Evolutionary conservation across 2,329 filamentous ascomycete species (phyloP).

Genomic region (Diaporthe sp.): DNA sequence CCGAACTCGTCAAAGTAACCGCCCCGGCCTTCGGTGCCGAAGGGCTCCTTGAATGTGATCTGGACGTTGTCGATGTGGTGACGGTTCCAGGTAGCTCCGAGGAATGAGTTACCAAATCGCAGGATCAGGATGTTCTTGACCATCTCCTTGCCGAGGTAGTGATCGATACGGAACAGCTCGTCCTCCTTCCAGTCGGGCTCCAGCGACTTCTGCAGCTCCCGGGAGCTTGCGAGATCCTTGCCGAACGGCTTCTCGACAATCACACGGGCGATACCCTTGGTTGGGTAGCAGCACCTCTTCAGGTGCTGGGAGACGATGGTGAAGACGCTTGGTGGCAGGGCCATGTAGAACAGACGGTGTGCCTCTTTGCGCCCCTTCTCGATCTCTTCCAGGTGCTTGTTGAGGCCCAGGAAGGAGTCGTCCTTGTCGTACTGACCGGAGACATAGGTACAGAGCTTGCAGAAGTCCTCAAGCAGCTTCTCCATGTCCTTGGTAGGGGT

Average conservation of each 20-base stretch:
- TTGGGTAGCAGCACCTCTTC: constrained; percentile 97
- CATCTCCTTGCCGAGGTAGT: constrained; percentile 99
- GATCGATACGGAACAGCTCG: constrained; percentile 98
- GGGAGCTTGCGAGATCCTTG: constrained; percentile 93
- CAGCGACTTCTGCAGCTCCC: constrained; percentile 93
- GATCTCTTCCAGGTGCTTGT: constrained; percentile 85
- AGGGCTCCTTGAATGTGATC: constrained; percentile 99
- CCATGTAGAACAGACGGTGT: constrained; percentile 99
- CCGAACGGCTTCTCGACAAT: constrained; percentile 99
- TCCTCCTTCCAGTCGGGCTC: constrained; percentile 99
- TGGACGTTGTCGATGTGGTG: constrained; percentile 99
- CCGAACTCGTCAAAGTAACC: constrained; percentile 99
- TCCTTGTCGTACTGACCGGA: constrained; percentile 99
- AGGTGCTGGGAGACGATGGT: constrained; percentile 97
- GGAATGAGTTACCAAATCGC: constrained; percentile 98
- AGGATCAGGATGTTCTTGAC: constrained; percentile 99
- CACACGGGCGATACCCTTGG: constrained; percentile 88
- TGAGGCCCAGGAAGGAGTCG: constrained; percentile 88
- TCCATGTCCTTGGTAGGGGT: constrained; percentile 97
- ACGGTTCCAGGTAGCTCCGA: constrained; percentile 98
- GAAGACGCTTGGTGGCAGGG: constrained; percentile 96
- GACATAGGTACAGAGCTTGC: constrained; percentile 88
- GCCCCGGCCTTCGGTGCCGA: constrained; percentile 96
- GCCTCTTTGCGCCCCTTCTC: constrained; percentile 86
- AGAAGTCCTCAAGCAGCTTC: constrained; percentile 93